These are phyloP conservation scores for Penicillium turbatum DNA, from an alignment of 495 filamentous ascomycete genomes.

Conservation along the genomic window DNA sequence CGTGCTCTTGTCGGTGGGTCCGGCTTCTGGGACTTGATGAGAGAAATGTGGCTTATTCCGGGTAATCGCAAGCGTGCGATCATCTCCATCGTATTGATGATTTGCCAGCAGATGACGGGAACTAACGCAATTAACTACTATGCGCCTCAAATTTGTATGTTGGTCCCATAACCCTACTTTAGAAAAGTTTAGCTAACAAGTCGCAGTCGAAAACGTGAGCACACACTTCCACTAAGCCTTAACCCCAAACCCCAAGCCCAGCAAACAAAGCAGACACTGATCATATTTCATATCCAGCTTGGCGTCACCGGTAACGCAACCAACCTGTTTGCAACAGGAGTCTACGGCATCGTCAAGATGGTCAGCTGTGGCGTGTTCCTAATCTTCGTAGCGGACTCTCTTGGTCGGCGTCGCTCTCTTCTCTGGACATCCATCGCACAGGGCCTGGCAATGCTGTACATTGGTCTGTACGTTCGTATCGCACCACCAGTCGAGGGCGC, in stretches of 20 bases:
- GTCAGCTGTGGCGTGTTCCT: conserved; percentile 59
- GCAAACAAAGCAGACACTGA: background rate
- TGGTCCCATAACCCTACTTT: background rate
- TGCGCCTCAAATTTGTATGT: conserved; percentile 66
- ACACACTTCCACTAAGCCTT: background rate
- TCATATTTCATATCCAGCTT: conserved; percentile 20
- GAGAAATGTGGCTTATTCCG: conserved; percentile 66
- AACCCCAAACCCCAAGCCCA: background rate
- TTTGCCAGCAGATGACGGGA: conserved; percentile 69
- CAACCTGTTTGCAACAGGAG: conserved; percentile 50
- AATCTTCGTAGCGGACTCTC: conserved; percentile 65
- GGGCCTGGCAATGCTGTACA: conserved; percentile 70
- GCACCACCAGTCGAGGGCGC: conserved; percentile 52
- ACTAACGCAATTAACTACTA: conserved; percentile 69
- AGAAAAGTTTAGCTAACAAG: background rate
- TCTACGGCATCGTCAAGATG: conserved; percentile 54
- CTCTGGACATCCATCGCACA: conserved; percentile 71
- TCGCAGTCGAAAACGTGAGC: conserved; percentile 25
- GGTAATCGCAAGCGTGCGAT: conserved; percentile 61
- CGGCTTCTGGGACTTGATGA: conserved; percentile 58
- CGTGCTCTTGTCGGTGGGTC: conserved; percentile 58
- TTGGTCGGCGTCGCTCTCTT: conserved; percentile 66
- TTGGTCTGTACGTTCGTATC: conserved; percentile 74
- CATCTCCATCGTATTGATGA: conserved; percentile 55
- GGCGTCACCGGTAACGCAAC: conserved; percentile 44